phyloP scores from a whole-genome alignment of 129 eudicot species.

The Silybum marianum region DNA sequence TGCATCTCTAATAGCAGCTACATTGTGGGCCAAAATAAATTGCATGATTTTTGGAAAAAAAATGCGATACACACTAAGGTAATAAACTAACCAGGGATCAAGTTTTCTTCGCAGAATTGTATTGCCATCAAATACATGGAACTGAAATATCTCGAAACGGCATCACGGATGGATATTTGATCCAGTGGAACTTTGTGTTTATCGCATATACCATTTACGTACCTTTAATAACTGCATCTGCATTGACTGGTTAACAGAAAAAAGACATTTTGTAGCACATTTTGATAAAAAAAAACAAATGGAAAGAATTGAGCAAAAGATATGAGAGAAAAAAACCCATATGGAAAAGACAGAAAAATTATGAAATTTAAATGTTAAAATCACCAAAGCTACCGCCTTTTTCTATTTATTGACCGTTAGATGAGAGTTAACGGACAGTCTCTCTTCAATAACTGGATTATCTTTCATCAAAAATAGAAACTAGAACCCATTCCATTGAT shows the following conservation, averaged over 20 bases:
- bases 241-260: slow-evolving; percentile 39
- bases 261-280: background rate
- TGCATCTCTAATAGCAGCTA: background rate
- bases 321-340: too few relatives aligned
- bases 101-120: slow-evolving; percentile 47
- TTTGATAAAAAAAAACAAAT: background rate
- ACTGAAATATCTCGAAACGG: slow-evolving; percentile 28
- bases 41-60: background rate
- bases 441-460: too few relatives aligned
- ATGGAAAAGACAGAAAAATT: too few relatives aligned
- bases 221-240: slow-evolving; percentile 50
- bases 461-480: too few relatives aligned
- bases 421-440: too few relatives aligned
- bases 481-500: too few relatives aligned
- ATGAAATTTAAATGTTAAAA: too few relatives aligned
- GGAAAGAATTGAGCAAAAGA: too few relatives aligned
- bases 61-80: too few relatives aligned
- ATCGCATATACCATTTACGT: slow-evolving; percentile 36
- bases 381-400: too few relatives aligned
- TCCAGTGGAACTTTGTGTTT: slow-evolving; percentile 18
- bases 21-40: background rate
- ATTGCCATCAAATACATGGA: slow-evolving; percentile 46
- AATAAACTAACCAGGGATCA: slow-evolving; percentile 47
- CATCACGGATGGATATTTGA: slow-evolving; percentile 34
- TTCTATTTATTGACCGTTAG: too few relatives aligned